Evolutionary conservation across 2,329 filamentous ascomycete species (phyloP).

Genomic region (Fusarium caatingaense): DNA sequence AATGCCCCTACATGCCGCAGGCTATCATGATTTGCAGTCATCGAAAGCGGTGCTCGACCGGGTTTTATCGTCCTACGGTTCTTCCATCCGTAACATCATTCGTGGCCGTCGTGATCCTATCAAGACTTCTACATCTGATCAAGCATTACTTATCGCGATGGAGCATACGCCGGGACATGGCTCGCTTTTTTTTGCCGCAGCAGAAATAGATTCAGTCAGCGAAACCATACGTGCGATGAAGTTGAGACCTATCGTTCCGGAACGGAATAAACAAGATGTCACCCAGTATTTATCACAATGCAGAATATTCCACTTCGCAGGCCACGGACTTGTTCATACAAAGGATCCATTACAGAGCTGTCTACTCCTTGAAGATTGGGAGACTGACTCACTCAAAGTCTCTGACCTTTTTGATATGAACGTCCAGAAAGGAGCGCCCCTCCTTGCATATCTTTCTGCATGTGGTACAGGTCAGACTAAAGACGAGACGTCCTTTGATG

Average conservation of each 20-base stretch:
- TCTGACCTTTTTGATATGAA: background rate
- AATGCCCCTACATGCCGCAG: background rate
- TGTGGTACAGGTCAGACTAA: slow-evolving; percentile 6
- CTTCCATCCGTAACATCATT: background rate
- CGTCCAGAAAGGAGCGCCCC: background rate
- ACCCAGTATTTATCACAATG: background rate
- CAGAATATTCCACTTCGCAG: slow-evolving; percentile 11
- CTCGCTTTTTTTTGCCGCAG: background rate
- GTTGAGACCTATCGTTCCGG: fast-evolving
- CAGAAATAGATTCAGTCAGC: background rate
- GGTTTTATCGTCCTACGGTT: fast-evolving
- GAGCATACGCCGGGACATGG: background rate
- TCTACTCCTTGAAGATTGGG: background rate
- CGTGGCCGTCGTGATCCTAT: background rate
- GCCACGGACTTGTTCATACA: background rate
- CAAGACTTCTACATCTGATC: background rate
- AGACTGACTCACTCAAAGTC: background rate
- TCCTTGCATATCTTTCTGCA: slow-evolving; percentile 10
- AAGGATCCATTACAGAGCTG: background rate
- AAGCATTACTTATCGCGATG: background rate
- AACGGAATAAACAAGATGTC: background rate
- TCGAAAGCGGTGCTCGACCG: fast-evolving
- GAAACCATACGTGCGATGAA: background rate
- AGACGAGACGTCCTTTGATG: background rate
- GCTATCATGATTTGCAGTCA: background rate